A percentile compares a stretch with the other conserved stretches of the same genome.
Conservation (phyloP, 2,329 filamentous ascomycete genomes). For the Pseudocercospora cruenta region DNA sequence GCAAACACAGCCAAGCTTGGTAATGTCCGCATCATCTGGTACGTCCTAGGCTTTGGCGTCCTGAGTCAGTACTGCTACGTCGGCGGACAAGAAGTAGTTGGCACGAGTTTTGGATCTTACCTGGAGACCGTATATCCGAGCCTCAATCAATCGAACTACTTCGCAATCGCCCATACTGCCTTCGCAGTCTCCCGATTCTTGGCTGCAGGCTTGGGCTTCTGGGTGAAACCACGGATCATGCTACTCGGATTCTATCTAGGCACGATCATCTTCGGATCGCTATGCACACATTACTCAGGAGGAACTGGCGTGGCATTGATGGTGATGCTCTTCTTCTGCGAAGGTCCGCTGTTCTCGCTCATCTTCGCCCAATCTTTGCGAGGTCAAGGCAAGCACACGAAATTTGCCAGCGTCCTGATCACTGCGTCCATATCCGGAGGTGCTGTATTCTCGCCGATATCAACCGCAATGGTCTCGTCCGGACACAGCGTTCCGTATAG, state of each 20-base stretch:
- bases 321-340: conserved; percentile 61
- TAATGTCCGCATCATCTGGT: conserved; percentile 57
- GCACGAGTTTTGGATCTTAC: conserved; percentile 53
- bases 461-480: conserved; percentile 48
- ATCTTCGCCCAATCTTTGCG: conserved; percentile 63
- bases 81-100: conserved; percentile 62
- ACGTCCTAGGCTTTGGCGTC: conserved; percentile 59
- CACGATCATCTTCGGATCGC: conserved; percentile 55
- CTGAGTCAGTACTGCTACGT: conserved; percentile 64
- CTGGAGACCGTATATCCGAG: conserved; percentile 44
- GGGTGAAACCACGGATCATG: conserved; percentile 63
- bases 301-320: conserved; percentile 51
- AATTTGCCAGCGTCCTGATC: conserved; percentile 58
- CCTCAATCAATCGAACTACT: conserved; percentile 45
- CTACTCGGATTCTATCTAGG: conserved; percentile 58
- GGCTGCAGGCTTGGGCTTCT: conserved; percentile 56
- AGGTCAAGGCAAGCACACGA: conserved; percentile 62
- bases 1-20: conserved; percentile 52
- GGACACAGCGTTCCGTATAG: conserved; percentile 53
- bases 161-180: conserved; percentile 59
- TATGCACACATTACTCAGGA: conserved; percentile 56
- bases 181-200: conserved; percentile 64
- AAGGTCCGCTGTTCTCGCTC: conserved; percentile 63
- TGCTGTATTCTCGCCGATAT: conserved; percentile 59
- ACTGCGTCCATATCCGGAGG: conserved; percentile 60